Evolutionary conservation across 768 basidiomycete species (phyloP).

Genomic region (Symmetrospora coprosmae): DNA sequence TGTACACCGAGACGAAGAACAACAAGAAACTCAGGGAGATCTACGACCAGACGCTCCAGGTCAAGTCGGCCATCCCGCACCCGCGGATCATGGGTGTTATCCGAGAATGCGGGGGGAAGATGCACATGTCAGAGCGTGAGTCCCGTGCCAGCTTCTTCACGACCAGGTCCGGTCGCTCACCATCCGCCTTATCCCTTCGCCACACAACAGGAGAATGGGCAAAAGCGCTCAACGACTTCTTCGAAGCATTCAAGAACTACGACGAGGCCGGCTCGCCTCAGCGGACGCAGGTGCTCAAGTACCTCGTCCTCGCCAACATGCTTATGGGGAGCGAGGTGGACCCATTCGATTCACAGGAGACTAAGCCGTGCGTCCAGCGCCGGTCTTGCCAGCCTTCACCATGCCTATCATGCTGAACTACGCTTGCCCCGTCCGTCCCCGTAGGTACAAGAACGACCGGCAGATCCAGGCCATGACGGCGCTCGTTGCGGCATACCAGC

Average conservation of each 20-base stretch:
- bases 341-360: conserved; percentile 98
- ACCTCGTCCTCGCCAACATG: conserved; percentile 95
- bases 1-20: conserved; percentile 94
- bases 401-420: neutral
- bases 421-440: neutral
- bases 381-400: no score
- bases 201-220: conserved; percentile 83
- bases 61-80: conserved; percentile 92
- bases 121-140: conserved; percentile 99
- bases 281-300: conserved; percentile 93
- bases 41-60: conserved; percentile 82
- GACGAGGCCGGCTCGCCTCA: conserved; percentile 95
- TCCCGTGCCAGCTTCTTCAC: conserved; percentile 7
- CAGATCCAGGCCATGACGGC: conserved; percentile 98
- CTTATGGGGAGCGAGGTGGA: conserved; percentile 95
- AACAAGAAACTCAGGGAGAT: conserved; percentile 98
- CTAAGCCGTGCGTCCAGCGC: conserved; percentile 58
- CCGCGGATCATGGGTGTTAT: conserved; percentile 98
- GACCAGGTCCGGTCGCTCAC: neutral
- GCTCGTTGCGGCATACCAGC: conserved; percentile 89
- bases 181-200: no score
- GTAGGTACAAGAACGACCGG: conserved; percentile 81
- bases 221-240: conserved; percentile 91
- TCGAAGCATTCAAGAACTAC: conserved; percentile 96
- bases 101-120: conserved; percentile 97